These are phyloP conservation scores for Remersonia thermophila DNA, from an alignment of 2,329 filamentous ascomycete genomes.

Conservation along the genomic window DNA sequence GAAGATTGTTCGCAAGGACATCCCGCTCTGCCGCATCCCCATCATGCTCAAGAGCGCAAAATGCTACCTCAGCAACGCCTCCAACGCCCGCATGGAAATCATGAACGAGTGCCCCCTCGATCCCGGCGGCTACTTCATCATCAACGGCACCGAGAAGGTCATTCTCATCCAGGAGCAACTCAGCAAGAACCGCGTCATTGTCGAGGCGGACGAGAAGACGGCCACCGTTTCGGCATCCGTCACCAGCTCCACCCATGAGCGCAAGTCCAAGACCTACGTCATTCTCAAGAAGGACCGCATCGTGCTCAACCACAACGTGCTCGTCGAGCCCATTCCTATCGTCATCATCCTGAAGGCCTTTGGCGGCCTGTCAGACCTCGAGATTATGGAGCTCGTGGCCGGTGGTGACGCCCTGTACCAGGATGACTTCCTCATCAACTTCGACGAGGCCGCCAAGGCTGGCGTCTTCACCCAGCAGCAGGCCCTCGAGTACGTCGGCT, in stretches of 20 bases:
- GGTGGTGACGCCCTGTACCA: conserved; percentile 82
- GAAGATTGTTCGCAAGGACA: conserved; percentile 59
- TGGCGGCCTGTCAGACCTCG: conserved; percentile 85
- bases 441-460: conserved; percentile 77
- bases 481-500: conserved; percentile 83
- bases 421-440: conserved; percentile 89
- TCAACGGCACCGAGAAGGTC: conserved; percentile 95
- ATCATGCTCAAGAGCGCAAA: conserved; percentile 96
- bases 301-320: conserved; percentile 79
- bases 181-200: conserved; percentile 98
- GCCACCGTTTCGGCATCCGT: conserved; percentile 90
- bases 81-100: conserved; percentile 75
- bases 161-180: conserved; percentile 97
- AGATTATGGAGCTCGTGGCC: conserved; percentile 83
- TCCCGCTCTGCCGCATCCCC: conserved; percentile 80
- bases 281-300: conserved; percentile 88
- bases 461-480: conserved; percentile 89
- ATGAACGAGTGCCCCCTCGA: conserved; percentile 95
- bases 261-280: conserved; percentile 96
- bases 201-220: conserved; percentile 86
- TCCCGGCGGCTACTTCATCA: conserved; percentile 94
- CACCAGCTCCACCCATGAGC: conserved; percentile 92
- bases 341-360: conserved; percentile 87
- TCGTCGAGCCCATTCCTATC: conserved; percentile 89
- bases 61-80: conserved; percentile 73